A percentile compares a stretch with the other conserved stretches of the same genome.
Evolutionary conservation across 495 filamentous ascomycete genomes (phyloP).

Genomic region (Xylaria grammica): DNA sequence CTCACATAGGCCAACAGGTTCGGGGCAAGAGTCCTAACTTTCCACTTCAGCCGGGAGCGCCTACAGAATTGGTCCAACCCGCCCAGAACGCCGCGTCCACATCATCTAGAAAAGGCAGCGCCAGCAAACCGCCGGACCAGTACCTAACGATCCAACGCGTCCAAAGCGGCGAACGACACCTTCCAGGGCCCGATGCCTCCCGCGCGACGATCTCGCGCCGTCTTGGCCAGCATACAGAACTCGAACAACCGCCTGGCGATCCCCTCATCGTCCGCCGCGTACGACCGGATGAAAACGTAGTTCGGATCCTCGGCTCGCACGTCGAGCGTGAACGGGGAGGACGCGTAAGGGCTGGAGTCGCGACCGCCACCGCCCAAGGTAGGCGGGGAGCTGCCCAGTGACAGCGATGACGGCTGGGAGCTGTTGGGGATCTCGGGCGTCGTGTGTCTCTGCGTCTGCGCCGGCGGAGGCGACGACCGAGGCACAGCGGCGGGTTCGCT

Average conservation of each 20-base stretch:
- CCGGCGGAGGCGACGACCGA: neutral
- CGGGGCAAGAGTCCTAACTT: too few species aligned
- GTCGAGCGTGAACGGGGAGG: neutral
- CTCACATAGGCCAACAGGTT: too few species aligned
- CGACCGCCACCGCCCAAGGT: neutral
- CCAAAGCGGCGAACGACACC: neutral
- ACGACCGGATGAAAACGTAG: neutral
- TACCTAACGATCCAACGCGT: neutral
- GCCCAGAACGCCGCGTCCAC: too few species aligned
- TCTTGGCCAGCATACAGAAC: slow-evolving; percentile 4
- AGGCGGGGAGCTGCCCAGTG: neutral
- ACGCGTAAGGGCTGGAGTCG: neutral
- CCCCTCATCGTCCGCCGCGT: neutral
- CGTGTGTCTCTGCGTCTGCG: neutral
- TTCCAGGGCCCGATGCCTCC: neutral
- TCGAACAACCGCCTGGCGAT: slow-evolving; percentile 4
- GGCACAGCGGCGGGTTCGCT: too few species aligned
- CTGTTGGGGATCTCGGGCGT: slow-evolving; percentile 3
- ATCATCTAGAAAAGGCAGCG: slow-evolving; percentile 19
- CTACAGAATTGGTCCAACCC: too few species aligned
- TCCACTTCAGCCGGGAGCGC: too few species aligned
- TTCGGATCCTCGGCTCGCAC: neutral
- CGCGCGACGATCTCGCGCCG: neutral
- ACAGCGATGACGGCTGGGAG: neutral
- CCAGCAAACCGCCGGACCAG: neutral